A percentile compares a stretch with the other conserved stretches of the same genome.
phyloP scores from a whole-genome alignment of 1,139 yeast genomes.

The Sugiyamaella sp. region DNA sequence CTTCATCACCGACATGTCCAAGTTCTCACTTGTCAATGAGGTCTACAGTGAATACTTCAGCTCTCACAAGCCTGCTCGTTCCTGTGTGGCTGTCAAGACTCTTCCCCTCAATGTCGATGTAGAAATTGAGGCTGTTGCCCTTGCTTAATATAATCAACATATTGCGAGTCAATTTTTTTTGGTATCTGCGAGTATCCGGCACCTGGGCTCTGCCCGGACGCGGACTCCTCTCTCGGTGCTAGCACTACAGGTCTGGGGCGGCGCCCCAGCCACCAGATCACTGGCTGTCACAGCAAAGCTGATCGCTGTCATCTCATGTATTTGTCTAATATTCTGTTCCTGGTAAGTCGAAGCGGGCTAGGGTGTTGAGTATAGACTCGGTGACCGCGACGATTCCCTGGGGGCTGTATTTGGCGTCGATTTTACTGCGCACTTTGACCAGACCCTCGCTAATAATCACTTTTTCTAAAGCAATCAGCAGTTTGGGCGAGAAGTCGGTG shows the following conservation, averaged over 20 bases:
- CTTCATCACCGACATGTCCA: conserved; percentile 84
- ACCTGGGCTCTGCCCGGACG: conserved; percentile 5
- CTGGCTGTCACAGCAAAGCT: neutral
- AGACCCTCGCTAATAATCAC: conserved; percentile 77
- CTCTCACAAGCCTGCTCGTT: conserved; percentile 90
- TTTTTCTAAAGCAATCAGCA: conserved; percentile 57
- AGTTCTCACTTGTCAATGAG: conserved; percentile 78
- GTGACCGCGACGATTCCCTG: conserved; percentile 65
- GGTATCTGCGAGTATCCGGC: too few relatives aligned
- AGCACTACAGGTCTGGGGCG: neutral
- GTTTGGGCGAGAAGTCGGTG: conserved; percentile 77
- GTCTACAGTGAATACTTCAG: conserved; percentile 81
- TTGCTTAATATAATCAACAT: conserved; percentile 47
- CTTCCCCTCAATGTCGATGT: conserved; percentile 80
- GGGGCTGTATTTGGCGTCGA: conserved; percentile 72
- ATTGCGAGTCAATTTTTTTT: too few relatives aligned
- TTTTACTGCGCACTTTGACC: conserved; percentile 71
- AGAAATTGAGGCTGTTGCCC: conserved; percentile 77
- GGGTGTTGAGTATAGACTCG: conserved; percentile 54
- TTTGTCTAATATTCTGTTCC: conserved; percentile 41
- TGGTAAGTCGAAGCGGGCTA: conserved; percentile 50
- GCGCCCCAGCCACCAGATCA: conserved; percentile 4
- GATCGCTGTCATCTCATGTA: neutral
- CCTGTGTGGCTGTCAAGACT: conserved; percentile 88
- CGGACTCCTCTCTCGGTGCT: too few relatives aligned